phyloP scores from a whole-genome alignment of 2,329 filamentous ascomycete species.

The Exutisphaerella laricina region DNA sequence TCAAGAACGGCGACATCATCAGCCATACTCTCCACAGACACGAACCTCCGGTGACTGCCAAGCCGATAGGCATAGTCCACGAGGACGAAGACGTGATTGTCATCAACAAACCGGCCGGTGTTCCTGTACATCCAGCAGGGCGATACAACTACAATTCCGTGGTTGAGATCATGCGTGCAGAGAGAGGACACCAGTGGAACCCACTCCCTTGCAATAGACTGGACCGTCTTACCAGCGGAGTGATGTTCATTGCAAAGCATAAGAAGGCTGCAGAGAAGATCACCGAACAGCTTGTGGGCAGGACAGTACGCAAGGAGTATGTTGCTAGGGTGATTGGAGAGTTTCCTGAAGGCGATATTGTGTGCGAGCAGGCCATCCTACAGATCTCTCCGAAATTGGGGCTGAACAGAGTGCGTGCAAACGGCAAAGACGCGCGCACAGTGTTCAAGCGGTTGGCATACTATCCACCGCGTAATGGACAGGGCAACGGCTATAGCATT shows the following conservation, averaged over 20 bases:
- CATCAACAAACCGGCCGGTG: slow-evolving; percentile 91
- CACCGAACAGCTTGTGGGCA: slow-evolving; percentile 66
- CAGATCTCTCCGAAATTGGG: slow-evolving; percentile 93
- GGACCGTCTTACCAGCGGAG: slow-evolving; percentile 85
- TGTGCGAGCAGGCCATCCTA: slow-evolving; percentile 90
- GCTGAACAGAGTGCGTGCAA: slow-evolving; percentile 87
- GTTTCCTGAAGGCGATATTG: slow-evolving; percentile 84
- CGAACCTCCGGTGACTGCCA: slow-evolving; percentile 83
- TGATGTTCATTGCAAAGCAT: slow-evolving; percentile 97
- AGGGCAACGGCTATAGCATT: slow-evolving; percentile 69
- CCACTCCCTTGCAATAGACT: slow-evolving; percentile 82
- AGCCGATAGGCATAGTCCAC: slow-evolving; percentile 75
- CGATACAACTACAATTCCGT: slow-evolving; percentile 95
- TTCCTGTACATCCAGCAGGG: slow-evolving; percentile 91
- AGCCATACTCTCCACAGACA: slow-evolving; percentile 93
- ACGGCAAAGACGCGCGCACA: slow-evolving; percentile 81
- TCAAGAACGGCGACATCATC: slow-evolving; percentile 86
- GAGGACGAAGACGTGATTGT: slow-evolving; percentile 92
- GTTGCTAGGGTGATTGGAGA: slow-evolving; percentile 83
- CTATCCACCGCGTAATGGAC: slow-evolving; percentile 53
- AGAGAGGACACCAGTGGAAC: slow-evolving; percentile 55
- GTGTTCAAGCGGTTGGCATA: slow-evolving; percentile 92
- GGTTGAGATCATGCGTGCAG: slow-evolving; percentile 83
- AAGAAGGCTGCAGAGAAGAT: slow-evolving; percentile 72
- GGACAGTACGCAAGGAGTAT: slow-evolving; percentile 92